These are phyloP conservation scores for Aspergillus puulaauensis DNA, from an alignment of 2,329 filamentous ascomycete genomes.

Conservation along the genomic window DNA sequence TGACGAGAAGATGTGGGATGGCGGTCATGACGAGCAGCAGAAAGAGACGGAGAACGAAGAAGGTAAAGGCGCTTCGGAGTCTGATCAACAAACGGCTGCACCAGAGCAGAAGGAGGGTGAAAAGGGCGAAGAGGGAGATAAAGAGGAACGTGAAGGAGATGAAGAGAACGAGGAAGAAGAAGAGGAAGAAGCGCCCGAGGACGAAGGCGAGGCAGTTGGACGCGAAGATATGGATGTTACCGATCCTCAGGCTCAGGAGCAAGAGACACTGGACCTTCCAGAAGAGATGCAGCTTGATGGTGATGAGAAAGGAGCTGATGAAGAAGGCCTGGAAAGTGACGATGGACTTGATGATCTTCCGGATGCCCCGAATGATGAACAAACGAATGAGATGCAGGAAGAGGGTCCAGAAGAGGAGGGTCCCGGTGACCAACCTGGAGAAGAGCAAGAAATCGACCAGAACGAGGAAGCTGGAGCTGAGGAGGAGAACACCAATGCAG, in stretches of 20 bases:
- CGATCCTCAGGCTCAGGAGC: slow-evolving; percentile 76
- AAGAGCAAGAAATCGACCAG: slow-evolving; percentile 32
- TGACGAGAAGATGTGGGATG: slow-evolving; percentile 99
- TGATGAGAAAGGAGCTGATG: slow-evolving; percentile 57
- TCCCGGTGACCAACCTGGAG: slow-evolving; percentile 26
- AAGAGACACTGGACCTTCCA: slow-evolving; percentile 77
- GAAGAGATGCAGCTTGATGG: slow-evolving; percentile 85
- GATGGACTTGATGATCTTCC: slow-evolving; percentile 50
- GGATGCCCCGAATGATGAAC: slow-evolving; percentile 36
- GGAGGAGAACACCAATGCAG: slow-evolving; percentile 44
- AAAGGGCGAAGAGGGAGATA: slow-evolving; percentile 39
- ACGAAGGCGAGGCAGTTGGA: slow-evolving; percentile 64
- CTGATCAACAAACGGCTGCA: slow-evolving; percentile 61
- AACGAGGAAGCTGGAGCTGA: slow-evolving; percentile 43
- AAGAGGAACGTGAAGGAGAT: slow-evolving; percentile 46
- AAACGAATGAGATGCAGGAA: slow-evolving; percentile 31
- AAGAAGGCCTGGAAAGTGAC: slow-evolving; percentile 39
- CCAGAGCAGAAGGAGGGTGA: slow-evolving; percentile 49
- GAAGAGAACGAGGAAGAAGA: slow-evolving; percentile 62
- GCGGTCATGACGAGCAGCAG: slow-evolving; percentile 65
- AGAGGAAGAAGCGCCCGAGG: slow-evolving; percentile 50
- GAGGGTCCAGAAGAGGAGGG: slow-evolving; percentile 32
- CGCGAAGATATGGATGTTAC: slow-evolving; percentile 64
- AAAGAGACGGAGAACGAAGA: slow-evolving; percentile 75
- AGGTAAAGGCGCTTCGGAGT: slow-evolving; percentile 50